These are phyloP conservation scores for Agastache rugosa DNA, from an alignment of 257 asterid species.

Conservation along the genomic window DNA sequence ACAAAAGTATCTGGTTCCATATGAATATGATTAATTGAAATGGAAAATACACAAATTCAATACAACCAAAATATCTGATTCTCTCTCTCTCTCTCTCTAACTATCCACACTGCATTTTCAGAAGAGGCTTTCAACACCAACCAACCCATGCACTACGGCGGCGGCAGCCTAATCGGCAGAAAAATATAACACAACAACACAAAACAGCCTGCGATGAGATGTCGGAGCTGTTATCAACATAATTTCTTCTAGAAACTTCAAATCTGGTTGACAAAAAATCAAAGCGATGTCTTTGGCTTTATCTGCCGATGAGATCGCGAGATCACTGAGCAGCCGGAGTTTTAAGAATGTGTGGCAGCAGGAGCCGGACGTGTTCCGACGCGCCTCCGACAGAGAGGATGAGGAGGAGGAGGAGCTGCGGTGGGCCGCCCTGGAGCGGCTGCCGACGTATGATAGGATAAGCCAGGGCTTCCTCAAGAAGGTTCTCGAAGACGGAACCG, in stretches of 20 bases:
- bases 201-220: too few species aligned
- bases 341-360: slow-evolving; percentile 33
- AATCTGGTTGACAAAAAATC: too few species aligned
- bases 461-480: slow-evolving; percentile 34
- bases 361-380: slow-evolving; percentile 35
- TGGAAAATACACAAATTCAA: background rate
- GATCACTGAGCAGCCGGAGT: slow-evolving; percentile 34
- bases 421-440: slow-evolving; percentile 58
- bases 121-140: background rate
- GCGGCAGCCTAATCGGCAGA: background rate
- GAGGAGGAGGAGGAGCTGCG: slow-evolving; percentile 49
- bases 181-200: too few species aligned
- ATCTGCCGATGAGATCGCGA: slow-evolving; percentile 34
- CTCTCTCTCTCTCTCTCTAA: background rate
- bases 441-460: slow-evolving; percentile 48
- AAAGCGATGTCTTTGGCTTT: slow-evolving; percentile 32
- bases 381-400: background rate
- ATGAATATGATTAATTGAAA: too few species aligned
- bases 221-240: too few species aligned
- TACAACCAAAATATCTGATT: background rate
- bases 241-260: too few species aligned
- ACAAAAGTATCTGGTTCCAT: too few species aligned
- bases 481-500: slow-evolving; percentile 40
- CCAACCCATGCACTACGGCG: background rate
- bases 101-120: background rate